Percentiles rank a stretch among this genome's conserved stretches.
These are phyloP conservation scores for Camellia granthamiana DNA, from an alignment of 148 eudicot genomes.

Conservation along the genomic window DNA sequence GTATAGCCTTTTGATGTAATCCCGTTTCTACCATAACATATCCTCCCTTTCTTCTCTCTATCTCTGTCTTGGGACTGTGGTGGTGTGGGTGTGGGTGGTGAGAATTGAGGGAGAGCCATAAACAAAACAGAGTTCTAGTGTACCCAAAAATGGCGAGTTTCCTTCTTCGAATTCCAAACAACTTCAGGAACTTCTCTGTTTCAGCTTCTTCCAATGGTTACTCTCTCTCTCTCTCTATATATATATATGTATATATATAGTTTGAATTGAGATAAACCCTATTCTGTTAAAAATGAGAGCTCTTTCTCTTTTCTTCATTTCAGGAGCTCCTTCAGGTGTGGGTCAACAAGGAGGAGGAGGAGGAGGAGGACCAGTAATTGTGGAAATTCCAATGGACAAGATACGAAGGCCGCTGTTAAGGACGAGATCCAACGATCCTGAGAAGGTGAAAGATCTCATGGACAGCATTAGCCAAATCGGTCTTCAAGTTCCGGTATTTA, in stretches of 20 bases:
- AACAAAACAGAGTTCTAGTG: background rate
- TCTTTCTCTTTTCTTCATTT: background rate
- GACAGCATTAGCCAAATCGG: constrained; percentile 85
- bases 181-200: constrained; percentile 18
- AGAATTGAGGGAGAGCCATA: background rate
- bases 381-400: constrained; percentile 79
- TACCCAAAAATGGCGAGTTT: constrained; percentile 16
- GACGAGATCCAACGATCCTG: constrained; percentile 82
- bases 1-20: background rate
- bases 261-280: background rate
- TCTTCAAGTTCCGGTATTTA: constrained; percentile 84
- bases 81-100: too few species aligned
- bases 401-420: constrained; percentile 94
- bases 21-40: background rate
- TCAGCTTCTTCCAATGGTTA: constrained; percentile 27
- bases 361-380: constrained; percentile 55
- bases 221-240: background rate
- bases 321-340: constrained; percentile 60
- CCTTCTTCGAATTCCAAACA: constrained; percentile 15
- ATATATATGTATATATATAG: background rate
- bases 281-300: background rate
- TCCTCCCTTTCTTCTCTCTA: background rate
- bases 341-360: constrained; percentile 34
- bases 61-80: background rate
- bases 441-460: constrained; percentile 86